Evolutionary conservation across 495 filamentous ascomycete species (phyloP), one percentile per base, ranked within the genome.

Genomic region (Penicillium lagena): DNA sequence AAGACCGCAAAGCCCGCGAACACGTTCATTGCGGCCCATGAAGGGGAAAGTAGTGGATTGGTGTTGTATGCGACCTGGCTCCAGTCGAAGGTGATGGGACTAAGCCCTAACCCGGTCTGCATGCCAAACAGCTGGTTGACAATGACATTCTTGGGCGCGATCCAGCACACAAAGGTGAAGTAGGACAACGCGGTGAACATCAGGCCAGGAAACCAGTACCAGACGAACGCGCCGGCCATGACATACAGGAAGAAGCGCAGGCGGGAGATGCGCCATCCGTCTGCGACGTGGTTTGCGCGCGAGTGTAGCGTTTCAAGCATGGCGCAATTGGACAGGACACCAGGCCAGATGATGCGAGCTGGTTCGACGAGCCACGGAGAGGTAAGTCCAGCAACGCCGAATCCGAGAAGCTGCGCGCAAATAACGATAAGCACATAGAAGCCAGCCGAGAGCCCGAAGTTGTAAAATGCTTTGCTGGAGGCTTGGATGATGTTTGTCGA

Each of bases 111-210:
- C 27, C 88, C 88, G 4, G 85, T 88, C 22, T 74, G 66, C 35
- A 89, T 82, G 9, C 88, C 88, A 47, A 91, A 90, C 50, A 93
- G 57, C 56, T 91, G 90, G 17, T 88, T 83, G 29, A 91, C 66
- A 7, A 89, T 78, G 17, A 83, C 79, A 52, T 82, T 90, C 22
- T 85, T 70, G 1, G 88, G 87, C 0, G 78, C 80, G 53, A 91
- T 88, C 88, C 88, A 94, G 7, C 86, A 90, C 31, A 88, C 62
- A 29, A 90, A 84, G 57, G 74, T 90, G 68, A 94, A 93, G 54
- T 89, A 89, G 61, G 85, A 88, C 47, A 93, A 68, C 3, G 86
- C 85, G 3, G 87, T 85, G 61, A 90, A 78, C 37, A 93, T 66
- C 3, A 93, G 74, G 8, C 85, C 88, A 1, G 88, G 88, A 6